A percentile compares a stretch with the other conserved stretches of the same genome.
These are phyloP conservation scores for Macrolepiota dolichaula DNA, from an alignment of 768 basidiomycete species.

Conservation along the genomic window DNA sequence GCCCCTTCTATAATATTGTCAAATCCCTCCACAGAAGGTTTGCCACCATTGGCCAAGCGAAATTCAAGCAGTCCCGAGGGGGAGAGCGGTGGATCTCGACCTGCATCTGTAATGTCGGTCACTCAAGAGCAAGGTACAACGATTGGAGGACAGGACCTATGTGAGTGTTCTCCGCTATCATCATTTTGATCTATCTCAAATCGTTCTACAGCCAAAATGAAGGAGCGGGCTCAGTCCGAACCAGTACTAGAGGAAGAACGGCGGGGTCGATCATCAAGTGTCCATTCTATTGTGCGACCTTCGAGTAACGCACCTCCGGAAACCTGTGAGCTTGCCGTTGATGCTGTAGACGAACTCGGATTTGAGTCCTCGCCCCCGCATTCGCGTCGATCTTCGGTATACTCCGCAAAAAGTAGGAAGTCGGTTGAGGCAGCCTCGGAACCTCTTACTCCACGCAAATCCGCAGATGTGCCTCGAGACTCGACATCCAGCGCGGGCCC, in stretches of 20 bases:
- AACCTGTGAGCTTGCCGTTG: neutral
- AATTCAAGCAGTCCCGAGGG: slow-evolving; percentile 5
- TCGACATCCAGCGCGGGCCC: slow-evolving; percentile 34
- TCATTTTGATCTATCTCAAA: neutral
- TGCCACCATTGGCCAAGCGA: slow-evolving; percentile 9
- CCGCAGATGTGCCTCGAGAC: slow-evolving; percentile 23
- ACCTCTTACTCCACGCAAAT: slow-evolving; percentile 32
- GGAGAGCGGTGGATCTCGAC: slow-evolving; percentile 14
- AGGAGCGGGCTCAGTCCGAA: neutral
- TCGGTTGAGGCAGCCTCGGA: slow-evolving; percentile 18
- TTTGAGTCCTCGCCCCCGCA: slow-evolving; percentile 15
- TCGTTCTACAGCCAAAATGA: neutral
- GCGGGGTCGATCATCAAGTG: neutral
- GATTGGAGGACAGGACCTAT: neutral
- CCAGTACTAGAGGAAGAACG: neutral
- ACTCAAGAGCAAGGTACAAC: neutral
- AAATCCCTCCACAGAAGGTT: neutral
- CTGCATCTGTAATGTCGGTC: neutral
- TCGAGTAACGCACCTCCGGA: neutral
- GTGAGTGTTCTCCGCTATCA: neutral
- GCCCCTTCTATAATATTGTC: slow-evolving; percentile 23
- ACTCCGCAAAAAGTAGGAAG: slow-evolving; percentile 31
- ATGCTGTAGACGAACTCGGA: neutral
- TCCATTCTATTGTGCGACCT: neutral
- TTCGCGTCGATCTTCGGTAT: slow-evolving; percentile 42